phyloP scores from a whole-genome alignment of 1,284 basidiomycete species.

The Kalmanozyma brasiliensis region DNA sequence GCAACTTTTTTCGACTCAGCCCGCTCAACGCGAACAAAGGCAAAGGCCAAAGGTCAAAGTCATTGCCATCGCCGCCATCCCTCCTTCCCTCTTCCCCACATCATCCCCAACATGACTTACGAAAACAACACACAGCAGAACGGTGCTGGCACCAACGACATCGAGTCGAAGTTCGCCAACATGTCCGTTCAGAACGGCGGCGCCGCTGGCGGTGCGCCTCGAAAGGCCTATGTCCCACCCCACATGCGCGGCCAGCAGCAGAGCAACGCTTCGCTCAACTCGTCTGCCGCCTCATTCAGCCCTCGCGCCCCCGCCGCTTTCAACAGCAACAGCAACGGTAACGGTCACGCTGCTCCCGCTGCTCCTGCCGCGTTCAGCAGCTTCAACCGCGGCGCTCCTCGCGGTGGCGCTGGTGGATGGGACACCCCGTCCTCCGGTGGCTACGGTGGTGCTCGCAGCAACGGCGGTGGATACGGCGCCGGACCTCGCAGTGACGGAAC shows the following conservation, averaged over 20 bases:
- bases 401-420: conserved; percentile 53
- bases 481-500: conserved; percentile 68
- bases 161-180: conserved; percentile 79
- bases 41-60: no score
- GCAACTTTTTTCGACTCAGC: conserved; percentile 26
- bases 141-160: conserved; percentile 73
- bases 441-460: conserved; percentile 49
- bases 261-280: conserved; percentile 61
- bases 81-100: not conserved
- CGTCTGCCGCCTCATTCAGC: conserved; percentile 43
- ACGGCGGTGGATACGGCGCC: conserved; percentile 46
- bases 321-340: conserved; percentile 40
- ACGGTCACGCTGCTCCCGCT: conserved; percentile 26
- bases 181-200: conserved; percentile 57
- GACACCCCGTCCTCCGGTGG: conserved; percentile 41
- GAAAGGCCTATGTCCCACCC: conserved; percentile 91
- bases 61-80: not conserved
- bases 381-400: conserved; percentile 53
- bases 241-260: conserved; percentile 76
- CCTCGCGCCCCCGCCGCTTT: conserved; percentile 54
- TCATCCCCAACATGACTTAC: conserved; percentile 53
- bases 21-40: conserved; percentile 4
- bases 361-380: conserved; percentile 56
- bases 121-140: conserved; percentile 58
- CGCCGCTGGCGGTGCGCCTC: conserved; percentile 70